Base-by-base conservation (phyloP, 495 filamentous ascomycete genomes). In the Copromyces sp. region DNA sequence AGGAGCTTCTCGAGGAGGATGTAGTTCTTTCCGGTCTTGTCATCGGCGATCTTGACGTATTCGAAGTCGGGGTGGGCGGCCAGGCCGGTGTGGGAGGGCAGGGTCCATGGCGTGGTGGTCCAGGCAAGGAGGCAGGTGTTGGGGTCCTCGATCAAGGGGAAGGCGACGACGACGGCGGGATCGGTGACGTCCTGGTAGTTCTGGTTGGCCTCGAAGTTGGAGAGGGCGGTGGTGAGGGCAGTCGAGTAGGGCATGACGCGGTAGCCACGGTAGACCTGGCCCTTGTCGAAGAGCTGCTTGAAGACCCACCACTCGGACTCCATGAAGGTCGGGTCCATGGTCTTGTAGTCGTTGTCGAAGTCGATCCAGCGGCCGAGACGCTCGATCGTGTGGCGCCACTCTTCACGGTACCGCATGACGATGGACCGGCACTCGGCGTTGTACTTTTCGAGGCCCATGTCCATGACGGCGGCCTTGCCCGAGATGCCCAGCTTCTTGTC, bases 271-370 rank as follows among this genome's bases (percentile, higher is more conserved):
- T 98, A 98, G 44, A 97, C 93, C 53, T 90, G 86, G 38, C 89
- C 92, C 83, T 97, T 97, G 77, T 95, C 92, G 78, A 91, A 95
- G 29, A 98, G 86, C 78, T 94, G 89, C 82, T 94, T 95, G 86
- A 97, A 97, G 53, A 96, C 91, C 94, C 94, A 98, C 94, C 94
- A 98, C 53, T 93, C 89, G 0, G 92, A 93, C 82, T 97, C 95
- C 95, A 98, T 98, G 83, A 95, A 98, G n/a, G 82, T 88, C 2
- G 90, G 84, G 81, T 98, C 91, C 94, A 97, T 97, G 16, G 93
- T 96, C 91, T 98, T 98, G 86, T 98, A 98, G 78, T 97, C 94
- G 78, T 97, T 95, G 82, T 98, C 96, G 73, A 98, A 97, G 82
- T 99, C 96, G 76, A 98, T 94, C 95, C 96, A 99, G 71, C 96